Percentiles rank a stretch among this genome's conserved stretches.
These are phyloP conservation scores for Metschnikowia noctiluminum DNA, from an alignment of 805 yeast species.

Conservation along the genomic window DNA sequence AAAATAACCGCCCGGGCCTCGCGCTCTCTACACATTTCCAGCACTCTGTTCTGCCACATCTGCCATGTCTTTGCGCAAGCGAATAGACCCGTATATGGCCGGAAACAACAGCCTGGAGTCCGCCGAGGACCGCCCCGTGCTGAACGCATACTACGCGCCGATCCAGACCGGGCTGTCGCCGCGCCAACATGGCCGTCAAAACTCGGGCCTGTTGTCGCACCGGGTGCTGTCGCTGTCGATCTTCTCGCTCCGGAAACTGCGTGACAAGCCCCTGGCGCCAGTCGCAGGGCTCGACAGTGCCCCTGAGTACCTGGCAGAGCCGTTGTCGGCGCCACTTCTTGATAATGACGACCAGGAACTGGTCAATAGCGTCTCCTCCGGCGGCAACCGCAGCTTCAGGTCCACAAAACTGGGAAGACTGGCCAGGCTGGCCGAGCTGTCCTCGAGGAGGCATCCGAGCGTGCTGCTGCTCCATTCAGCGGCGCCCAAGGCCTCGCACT, in stretches of 20 bases:
- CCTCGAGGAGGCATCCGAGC: conserved; percentile 10
- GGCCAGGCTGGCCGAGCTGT: conserved; percentile 2
- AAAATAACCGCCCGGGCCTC: background rate
- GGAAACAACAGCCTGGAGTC: conserved; percentile 1
- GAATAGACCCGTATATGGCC: conserved; percentile 22
- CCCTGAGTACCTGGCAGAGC: background rate
- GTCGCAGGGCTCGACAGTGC: background rate
- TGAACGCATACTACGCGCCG: conserved; percentile 16
- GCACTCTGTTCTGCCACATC: background rate
- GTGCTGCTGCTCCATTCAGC: conserved; percentile 7
- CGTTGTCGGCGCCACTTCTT: background rate
- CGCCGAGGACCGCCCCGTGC: conserved; percentile 5
- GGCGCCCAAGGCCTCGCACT: conserved; percentile 1
- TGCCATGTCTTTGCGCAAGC: conserved; percentile 20
- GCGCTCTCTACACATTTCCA: background rate
- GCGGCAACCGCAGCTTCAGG: conserved; percentile 1
- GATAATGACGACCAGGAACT: conserved; percentile 36
- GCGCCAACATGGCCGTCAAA: conserved; percentile 11
- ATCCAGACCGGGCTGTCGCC: conserved; percentile 18
- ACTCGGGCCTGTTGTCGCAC: conserved; percentile 9
- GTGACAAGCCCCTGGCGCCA: conserved; percentile 11
- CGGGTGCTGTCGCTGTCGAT: conserved; percentile 35
- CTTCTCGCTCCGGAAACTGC: conserved; percentile 33
- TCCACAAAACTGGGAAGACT: background rate
- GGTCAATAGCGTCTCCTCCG: conserved; percentile 14